A percentile compares a stretch with the other conserved stretches of the same genome.
These are phyloP conservation scores for Diaporthe ampelina DNA, from an alignment of 2,329 filamentous ascomycete genomes.

Conservation along the genomic window DNA sequence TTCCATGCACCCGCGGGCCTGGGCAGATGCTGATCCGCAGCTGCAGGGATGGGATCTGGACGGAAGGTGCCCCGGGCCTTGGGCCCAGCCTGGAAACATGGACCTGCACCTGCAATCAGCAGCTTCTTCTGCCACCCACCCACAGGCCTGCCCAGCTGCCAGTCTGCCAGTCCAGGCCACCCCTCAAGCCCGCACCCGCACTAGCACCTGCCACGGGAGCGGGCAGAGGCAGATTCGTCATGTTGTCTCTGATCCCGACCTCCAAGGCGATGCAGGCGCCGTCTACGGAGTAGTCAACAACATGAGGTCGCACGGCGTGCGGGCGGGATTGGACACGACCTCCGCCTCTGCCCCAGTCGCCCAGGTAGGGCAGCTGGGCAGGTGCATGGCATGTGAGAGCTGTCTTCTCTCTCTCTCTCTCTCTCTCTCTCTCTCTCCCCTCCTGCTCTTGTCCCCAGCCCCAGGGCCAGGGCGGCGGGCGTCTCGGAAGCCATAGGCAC, in stretches of 20 bases:
- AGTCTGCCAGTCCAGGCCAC: too few species aligned
- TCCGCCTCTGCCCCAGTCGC: neutral
- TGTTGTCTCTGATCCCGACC: constrained; percentile 16
- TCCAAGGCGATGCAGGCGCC: neutral
- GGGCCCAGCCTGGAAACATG: constrained; percentile 10
- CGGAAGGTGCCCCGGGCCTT: constrained; percentile 23
- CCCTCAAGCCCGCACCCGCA: neutral
- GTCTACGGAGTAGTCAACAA: neutral
- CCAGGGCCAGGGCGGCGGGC: constrained; percentile 16
- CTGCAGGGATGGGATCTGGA: constrained; percentile 22
- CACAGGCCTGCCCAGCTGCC: too few species aligned
- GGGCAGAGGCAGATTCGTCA: constrained; percentile 10
- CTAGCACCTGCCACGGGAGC: neutral
- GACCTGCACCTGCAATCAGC: constrained; percentile 18
- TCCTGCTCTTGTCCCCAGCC: neutral
- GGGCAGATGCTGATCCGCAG: constrained; percentile 35
- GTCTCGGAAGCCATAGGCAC: constrained; percentile 10
- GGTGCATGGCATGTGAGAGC: too few species aligned
- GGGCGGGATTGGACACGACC: neutral
- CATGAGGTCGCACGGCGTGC: constrained; percentile 16
- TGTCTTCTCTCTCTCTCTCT: too few species aligned
- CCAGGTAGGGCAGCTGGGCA: too few species aligned
- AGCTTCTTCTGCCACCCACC: neutral
- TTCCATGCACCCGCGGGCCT: constrained; percentile 28
- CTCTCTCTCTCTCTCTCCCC: too few species aligned